Conservation (phyloP, 768 basidiomycete species). For the Plicaturopsis crispa region DNA sequence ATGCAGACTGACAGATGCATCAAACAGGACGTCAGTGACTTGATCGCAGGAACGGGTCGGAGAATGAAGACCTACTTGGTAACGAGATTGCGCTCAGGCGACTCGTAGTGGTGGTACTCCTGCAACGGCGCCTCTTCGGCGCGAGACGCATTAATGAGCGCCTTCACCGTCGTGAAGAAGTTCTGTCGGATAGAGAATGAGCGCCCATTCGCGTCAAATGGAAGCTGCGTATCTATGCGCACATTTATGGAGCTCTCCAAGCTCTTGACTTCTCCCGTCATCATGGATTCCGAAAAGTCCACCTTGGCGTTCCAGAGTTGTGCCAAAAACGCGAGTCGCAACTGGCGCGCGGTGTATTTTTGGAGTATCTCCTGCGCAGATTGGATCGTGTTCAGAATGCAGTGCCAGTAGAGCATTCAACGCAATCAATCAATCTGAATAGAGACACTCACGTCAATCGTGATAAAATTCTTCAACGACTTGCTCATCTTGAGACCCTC, state of each 20-base stretch:
- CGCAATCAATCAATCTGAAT: neutral
- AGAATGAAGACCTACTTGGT: conserved; percentile 37
- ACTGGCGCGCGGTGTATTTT: conserved; percentile 77
- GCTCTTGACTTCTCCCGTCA: conserved; percentile 83
- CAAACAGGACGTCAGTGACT: conserved; percentile 7
- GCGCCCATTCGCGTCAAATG: too few relatives aligned
- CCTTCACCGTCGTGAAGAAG: conserved; percentile 86
- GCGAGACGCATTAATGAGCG: conserved; percentile 66
- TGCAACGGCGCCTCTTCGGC: conserved; percentile 6
- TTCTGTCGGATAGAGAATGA: conserved; percentile 46
- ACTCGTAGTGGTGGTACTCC: conserved; percentile 58
- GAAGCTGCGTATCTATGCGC: too few relatives aligned
- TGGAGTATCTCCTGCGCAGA: conserved; percentile 84
- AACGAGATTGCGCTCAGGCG: conserved; percentile 61
- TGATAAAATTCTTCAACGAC: conserved; percentile 97
- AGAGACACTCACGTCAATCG: conserved; percentile 64
- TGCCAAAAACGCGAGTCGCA: conserved; percentile 85
- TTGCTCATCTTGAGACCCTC: conserved; percentile 99
- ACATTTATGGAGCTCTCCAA: conserved; percentile 86
- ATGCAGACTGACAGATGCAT: conserved; percentile 45
- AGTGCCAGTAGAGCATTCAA: conserved; percentile 1
- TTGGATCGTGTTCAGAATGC: conserved; percentile 6
- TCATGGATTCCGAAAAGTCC: conserved; percentile 87
- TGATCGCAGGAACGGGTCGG: neutral
- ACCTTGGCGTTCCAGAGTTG: conserved; percentile 91